These are phyloP conservation scores for Jasminum sambac DNA, from an alignment of 257 asterid genomes.

Conservation along the genomic window DNA sequence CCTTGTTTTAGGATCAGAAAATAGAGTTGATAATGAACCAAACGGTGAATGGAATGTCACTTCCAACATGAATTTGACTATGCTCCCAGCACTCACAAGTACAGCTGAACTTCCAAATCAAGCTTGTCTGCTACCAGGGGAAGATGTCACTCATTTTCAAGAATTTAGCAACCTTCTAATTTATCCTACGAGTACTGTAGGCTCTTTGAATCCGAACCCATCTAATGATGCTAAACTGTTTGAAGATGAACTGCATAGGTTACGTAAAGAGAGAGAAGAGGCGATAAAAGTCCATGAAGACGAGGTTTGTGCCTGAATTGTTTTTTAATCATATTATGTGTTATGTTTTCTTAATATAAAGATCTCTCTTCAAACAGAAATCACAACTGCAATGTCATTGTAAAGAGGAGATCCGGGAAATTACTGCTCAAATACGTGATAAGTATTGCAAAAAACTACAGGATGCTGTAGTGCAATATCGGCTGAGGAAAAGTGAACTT, in stretches of 20 bases:
- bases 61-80: slow-evolving; percentile 26
- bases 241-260: slow-evolving; percentile 33
- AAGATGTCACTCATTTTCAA: slow-evolving; percentile 16
- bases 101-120: slow-evolving; percentile 29
- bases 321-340: slow-evolving; percentile 15
- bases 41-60: slow-evolving; percentile 18
- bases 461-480: slow-evolving; percentile 44
- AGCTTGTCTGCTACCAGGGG: slow-evolving; percentile 32
- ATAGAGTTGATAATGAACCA: slow-evolving; percentile 20
- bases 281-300: slow-evolving; percentile 36
- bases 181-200: slow-evolving; percentile 31
- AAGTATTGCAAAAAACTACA: slow-evolving; percentile 48
- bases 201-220: slow-evolving; percentile 24
- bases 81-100: slow-evolving; percentile 22
- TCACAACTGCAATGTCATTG: slow-evolving; percentile 44
- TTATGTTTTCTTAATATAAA: slow-evolving; percentile 21
- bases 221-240: slow-evolving; percentile 32
- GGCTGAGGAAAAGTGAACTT: slow-evolving; percentile 34
- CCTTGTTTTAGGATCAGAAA: slow-evolving; percentile 22
- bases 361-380: slow-evolving; percentile 38
- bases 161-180: slow-evolving; percentile 17
- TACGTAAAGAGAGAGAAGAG: slow-evolving; percentile 32
- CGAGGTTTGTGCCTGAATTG: slow-evolving; percentile 39
- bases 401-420: slow-evolving; percentile 58
- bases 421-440: slow-evolving; percentile 40